Evolutionary conservation across 352 stramenopile species (phyloP).

Genomic region (Phytopythium chamaehyphon): DNA sequence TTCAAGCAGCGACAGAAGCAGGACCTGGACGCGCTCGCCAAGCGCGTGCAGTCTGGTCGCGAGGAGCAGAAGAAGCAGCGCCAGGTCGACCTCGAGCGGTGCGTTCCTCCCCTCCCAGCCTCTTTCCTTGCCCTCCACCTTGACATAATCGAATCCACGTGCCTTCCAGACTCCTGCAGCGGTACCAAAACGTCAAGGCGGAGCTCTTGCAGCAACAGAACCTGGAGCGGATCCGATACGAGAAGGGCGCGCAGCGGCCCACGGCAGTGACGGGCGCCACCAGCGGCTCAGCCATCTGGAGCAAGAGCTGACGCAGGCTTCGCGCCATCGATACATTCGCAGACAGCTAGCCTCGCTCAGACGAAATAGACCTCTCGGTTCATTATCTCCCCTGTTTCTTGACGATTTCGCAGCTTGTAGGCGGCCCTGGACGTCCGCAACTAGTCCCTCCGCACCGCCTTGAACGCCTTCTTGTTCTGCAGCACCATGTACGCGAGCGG

Average conservation of each 20-base stretch:
- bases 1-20: slow-evolving; percentile 94
- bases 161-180: slow-evolving; percentile 69
- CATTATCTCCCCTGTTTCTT: too few relatives aligned
- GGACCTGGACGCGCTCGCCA: slow-evolving; percentile 92
- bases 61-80: slow-evolving; percentile 96
- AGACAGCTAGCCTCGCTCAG: too few relatives aligned
- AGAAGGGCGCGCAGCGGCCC: slow-evolving; percentile 66
- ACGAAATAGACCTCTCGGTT: too few relatives aligned
- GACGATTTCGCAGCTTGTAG: too few relatives aligned
- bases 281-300: slow-evolving; percentile 8
- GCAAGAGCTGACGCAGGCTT: background rate
- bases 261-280: slow-evolving; percentile 7
- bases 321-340: background rate
- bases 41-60: slow-evolving; percentile 91
- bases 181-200: slow-evolving; percentile 95
- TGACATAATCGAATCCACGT: background rate
- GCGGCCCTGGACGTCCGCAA: too few relatives aligned
- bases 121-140: slow-evolving; percentile 1
- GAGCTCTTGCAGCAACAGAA: slow-evolving; percentile 94
- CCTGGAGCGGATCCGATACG: slow-evolving; percentile 87
- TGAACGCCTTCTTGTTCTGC: slow-evolving; percentile 87
- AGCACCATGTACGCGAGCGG: slow-evolving; percentile 85
- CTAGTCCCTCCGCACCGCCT: slow-evolving; percentile 69
- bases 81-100: slow-evolving; percentile 91
- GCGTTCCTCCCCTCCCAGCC: slow-evolving; percentile 1